These are phyloP conservation scores for Perkinsus marinus DNA, from an alignment of 169 alveolate species.

Conservation along the genomic window DNA sequence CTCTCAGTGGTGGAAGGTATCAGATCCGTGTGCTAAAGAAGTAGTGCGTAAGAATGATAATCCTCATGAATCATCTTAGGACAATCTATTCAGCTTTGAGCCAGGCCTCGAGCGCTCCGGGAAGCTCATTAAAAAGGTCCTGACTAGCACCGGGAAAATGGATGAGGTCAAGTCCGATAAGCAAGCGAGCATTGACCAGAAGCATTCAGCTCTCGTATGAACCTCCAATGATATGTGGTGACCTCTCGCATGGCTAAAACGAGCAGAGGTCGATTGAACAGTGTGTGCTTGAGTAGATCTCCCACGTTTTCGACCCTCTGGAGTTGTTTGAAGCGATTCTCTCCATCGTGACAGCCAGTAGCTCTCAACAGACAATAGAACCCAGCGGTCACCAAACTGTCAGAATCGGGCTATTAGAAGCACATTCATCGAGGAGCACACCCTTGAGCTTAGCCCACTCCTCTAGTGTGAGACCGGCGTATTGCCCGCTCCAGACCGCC, in stretches of 20 bases:
- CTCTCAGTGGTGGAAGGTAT: not conserved
- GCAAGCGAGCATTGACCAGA: not conserved
- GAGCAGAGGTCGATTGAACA: not conserved
- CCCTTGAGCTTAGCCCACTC: not conserved
- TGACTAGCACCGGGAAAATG: not conserved
- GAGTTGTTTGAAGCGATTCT: not conserved
- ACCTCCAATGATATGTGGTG: not conserved
- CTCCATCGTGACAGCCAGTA: not conserved
- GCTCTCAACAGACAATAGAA: not conserved
- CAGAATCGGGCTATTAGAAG: not conserved
- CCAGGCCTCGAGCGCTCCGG: not conserved
- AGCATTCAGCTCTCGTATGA: not conserved
- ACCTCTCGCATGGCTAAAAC: not conserved
- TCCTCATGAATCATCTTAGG: not conserved
- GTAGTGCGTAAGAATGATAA: not conserved
- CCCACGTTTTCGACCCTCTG: not conserved
- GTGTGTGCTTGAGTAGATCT: too few relatives aligned
- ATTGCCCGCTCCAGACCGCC: not conserved
- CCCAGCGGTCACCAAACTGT: not conserved
- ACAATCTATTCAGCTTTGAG: not conserved
- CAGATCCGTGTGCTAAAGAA: not conserved
- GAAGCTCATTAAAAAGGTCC: not conserved
- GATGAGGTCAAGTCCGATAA: not conserved
- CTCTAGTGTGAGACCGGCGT: not conserved
- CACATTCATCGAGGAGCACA: not conserved